A percentile compares a stretch with the other conserved stretches of the same genome.
Conservation (phyloP, 73 alveolate species). For the Halteria grandinella region DNA sequence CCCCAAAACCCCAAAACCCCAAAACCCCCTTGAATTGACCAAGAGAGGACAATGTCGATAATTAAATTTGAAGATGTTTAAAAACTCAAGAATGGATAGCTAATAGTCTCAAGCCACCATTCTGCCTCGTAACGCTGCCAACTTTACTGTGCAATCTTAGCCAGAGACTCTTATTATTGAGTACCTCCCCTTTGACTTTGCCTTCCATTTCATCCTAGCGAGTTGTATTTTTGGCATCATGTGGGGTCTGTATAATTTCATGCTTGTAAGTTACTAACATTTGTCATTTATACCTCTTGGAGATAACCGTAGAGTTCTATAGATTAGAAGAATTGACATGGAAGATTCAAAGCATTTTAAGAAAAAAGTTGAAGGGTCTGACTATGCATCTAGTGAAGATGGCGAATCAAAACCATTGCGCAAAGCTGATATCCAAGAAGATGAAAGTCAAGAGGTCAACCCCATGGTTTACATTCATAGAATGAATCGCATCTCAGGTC, state of each 20-base stretch:
- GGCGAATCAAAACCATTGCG: neutral
- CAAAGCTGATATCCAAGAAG: constrained; percentile 6
- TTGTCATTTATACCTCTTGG: neutral
- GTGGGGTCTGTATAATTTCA: neutral
- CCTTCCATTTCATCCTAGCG: neutral
- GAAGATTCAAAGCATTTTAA: neutral
- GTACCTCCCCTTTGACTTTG: neutral
- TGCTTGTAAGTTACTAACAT: neutral
- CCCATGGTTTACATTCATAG: constrained; percentile 15
- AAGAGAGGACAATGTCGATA: too few species aligned
- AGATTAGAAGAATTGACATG: constrained; percentile 41
- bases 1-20: too few species aligned
- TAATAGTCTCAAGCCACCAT: too few species aligned
- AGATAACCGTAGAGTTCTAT: neutral
- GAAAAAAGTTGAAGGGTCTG: constrained; percentile 7
- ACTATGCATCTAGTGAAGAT: neutral
- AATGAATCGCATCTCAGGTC: constrained; percentile 15
- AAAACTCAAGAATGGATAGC: too few species aligned
- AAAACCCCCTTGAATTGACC: too few species aligned
- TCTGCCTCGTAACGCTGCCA: too few species aligned
- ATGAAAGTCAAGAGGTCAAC: neutral
- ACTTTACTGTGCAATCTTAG: too few species aligned
- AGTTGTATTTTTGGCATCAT: neutral
- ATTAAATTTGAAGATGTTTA: too few species aligned
- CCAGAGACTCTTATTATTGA: too few species aligned